Conservation (phyloP, 202 grass and related monocot species). For the Carex arenaria region DNA sequence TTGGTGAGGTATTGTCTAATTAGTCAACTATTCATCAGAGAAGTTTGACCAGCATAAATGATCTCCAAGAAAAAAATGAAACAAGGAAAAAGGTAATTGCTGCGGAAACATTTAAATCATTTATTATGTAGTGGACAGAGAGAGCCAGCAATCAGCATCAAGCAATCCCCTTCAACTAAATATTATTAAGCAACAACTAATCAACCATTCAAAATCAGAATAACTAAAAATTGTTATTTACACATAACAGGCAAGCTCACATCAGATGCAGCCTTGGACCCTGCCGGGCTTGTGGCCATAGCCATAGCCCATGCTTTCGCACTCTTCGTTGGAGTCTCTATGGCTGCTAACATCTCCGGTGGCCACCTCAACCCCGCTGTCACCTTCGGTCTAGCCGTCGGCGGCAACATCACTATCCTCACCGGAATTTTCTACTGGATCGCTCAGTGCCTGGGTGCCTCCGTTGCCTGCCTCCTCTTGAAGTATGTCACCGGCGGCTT, state of each 20-base stretch:
- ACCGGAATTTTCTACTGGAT: conserved; percentile 92
- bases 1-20: background rate
- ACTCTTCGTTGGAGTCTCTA: conserved; percentile 67
- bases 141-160: background rate
- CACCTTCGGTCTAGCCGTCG: conserved; percentile 75
- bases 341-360: conserved; percentile 90
- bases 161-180: background rate
- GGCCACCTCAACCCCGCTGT: conserved; percentile 86
- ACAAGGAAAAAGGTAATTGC: background rate
- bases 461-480: conserved; percentile 75
- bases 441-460: conserved; percentile 70
- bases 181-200: background rate
- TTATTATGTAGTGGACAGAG: background rate
- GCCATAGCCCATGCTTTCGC: conserved; percentile 69
- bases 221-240: background rate
- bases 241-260: conserved; percentile 46
- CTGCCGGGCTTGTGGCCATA: conserved; percentile 66
- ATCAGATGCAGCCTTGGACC: conserved; percentile 49
- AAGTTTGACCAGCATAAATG: background rate
- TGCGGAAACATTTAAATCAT: background rate
- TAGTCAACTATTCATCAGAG: background rate
- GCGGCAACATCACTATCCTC: conserved; percentile 85
- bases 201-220: background rate
- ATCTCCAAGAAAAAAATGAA: background rate
- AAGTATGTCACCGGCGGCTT: conserved; percentile 72